Conservation (phyloP, 805 yeast genomes). For the Clavispora fructus region DNA sequence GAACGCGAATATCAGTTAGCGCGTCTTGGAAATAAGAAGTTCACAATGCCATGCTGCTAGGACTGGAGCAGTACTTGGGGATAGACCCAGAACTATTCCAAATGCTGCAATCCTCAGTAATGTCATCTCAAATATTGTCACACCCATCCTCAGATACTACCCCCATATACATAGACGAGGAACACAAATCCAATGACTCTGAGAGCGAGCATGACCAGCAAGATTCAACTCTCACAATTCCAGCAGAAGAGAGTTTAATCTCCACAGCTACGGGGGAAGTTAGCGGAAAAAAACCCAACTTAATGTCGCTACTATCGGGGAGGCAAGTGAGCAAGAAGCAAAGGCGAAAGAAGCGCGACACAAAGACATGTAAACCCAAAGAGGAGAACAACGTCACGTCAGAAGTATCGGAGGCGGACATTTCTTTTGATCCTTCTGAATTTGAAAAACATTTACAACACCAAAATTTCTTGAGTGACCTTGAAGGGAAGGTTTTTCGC, state of each 20-base stretch:
- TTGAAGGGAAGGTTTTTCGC: conserved; percentile 8
- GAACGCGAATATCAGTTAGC: neutral
- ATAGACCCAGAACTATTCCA: neutral
- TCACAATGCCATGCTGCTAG: conserved; percentile 8
- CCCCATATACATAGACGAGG: neutral
- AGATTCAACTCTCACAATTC: neutral
- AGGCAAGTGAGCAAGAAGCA: conserved; percentile 4
- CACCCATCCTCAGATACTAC: neutral
- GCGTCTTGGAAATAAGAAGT: neutral
- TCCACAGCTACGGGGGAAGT: neutral
- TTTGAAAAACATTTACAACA: conserved; percentile 4
- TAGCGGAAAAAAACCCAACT: neutral
- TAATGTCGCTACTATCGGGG: conserved; percentile 15
- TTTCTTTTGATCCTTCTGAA: conserved; percentile 1
- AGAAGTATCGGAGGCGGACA: conserved; percentile 1
- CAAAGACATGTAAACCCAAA: neutral
- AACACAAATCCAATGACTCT: neutral
- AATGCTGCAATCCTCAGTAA: neutral
- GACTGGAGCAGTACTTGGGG: conserved; percentile 11
- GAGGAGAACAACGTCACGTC: neutral
- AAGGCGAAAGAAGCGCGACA: neutral
- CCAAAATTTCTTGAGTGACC: conserved; percentile 1
- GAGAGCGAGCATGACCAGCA: neutral
- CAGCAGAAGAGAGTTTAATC: neutral
- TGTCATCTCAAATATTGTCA: neutral